Base-by-base conservation (phyloP, 306 rosid genomes). In the Datisca glomerata region DNA sequence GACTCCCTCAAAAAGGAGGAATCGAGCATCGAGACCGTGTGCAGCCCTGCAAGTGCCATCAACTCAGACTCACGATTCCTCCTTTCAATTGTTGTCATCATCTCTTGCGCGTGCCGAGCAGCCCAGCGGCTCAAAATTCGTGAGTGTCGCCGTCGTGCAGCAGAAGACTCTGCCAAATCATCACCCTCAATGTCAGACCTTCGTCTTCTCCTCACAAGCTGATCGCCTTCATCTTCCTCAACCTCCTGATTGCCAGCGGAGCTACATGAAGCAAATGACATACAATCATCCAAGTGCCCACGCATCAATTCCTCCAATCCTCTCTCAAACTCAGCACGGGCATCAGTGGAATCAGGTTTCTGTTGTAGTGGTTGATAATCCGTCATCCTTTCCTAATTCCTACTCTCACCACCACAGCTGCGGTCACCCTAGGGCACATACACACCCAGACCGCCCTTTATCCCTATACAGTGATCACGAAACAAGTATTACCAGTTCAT, bases 11-110 rank as follows among this genome's bases (percentile, higher is more conserved):
- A 43, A 31, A 91, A 91, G 3, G 98, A 91, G 9, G 96, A 91
- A 45, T 91, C 98, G 33, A 91, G 68, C 98, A 75, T 91, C 0
- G 98, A 91, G 45, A 91, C 98, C 0, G 98, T 84, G 67, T 91
- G 98, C 63, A 91, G 62, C 5, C 96, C 83, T 0, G 98, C 96
- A 0, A 91, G 98, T 1, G 96, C 94, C 94, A 91, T 84, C 70
- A 91, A 55, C 72, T 91, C 98, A 1, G 98, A 78, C 65, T 91
- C 98, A 1, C 87, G 79, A 51, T 85, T 91, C 68, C 98, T 80
- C 76, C 94, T 84, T 69, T 91, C 98, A 49, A 91, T 91, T 0
- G 98, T 80, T 5, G 94, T 85, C n/a, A 91, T 91, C 98, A 91
- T 91, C 71, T 91, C 98, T 68, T 91, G 98, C 0, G 98, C 96